A percentile compares a stretch with the other conserved stretches of the same genome.
These are phyloP conservation scores for Castanea crenata DNA, from an alignment of 306 rosid species.

Conservation along the genomic window DNA sequence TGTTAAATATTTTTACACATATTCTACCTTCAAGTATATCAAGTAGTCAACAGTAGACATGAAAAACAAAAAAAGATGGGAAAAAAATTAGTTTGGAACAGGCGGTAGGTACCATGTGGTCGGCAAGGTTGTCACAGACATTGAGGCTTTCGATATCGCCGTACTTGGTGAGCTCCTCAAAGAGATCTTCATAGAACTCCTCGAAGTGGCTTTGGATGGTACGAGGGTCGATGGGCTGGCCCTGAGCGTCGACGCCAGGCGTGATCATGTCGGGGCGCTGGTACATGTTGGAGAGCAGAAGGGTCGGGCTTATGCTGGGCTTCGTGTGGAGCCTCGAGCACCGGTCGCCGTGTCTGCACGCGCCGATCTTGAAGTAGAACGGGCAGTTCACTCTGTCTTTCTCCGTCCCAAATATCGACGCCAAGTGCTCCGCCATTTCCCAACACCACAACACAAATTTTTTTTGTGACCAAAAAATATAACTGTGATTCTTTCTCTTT, in stretches of 20 bases:
- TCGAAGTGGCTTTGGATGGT: conserved; percentile 60
- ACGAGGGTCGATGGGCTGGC: conserved; percentile 57
- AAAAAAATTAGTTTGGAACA: no score
- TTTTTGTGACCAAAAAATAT: no score
- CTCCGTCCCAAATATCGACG: conserved; percentile 74
- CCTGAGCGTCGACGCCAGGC: conserved; percentile 66
- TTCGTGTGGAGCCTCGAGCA: conserved; percentile 71
- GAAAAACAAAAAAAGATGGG: no score
- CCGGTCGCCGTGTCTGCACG: conserved; percentile 74
- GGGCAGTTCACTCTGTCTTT: conserved; percentile 79
- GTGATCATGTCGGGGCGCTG: conserved; percentile 77
- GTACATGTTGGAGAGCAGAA: conserved; percentile 70
- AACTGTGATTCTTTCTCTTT: no score
- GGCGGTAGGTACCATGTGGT: conserved; percentile 50
- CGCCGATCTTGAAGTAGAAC: conserved; percentile 80
- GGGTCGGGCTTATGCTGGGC: conserved; percentile 68
- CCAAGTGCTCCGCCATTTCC: conserved; percentile 70
- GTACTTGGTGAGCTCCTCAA: conserved; percentile 57
- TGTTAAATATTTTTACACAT: no score
- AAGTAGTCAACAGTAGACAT: no score
- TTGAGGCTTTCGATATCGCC: conserved; percentile 73
- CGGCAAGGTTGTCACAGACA: conserved; percentile 71
- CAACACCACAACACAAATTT: no score
- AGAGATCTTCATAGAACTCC: conserved; percentile 75
- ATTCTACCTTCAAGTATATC: no score